Evolutionary conservation across 179 eudicot genomes (phyloP), one percentile per base, ranked within the genome.

Genomic region (Spinacia oleracea): DNA sequence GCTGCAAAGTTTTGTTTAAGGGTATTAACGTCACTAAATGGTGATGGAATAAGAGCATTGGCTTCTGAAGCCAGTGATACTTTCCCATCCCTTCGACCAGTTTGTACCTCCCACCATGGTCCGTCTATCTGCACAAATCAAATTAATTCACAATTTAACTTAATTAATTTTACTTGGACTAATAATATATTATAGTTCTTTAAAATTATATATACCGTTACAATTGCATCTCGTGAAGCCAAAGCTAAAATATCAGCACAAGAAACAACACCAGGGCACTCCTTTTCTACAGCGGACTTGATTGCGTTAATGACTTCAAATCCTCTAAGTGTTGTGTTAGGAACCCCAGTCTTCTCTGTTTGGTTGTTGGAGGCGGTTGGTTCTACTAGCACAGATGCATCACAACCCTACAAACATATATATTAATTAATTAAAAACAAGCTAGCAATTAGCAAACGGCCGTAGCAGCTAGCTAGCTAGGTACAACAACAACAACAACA

Each of bases 391-490:
- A 91, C 27, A 0, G 94, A 91, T 6, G 76, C 94, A 18, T 91
- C 94, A 48, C 94, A 91, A 14, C 94, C 94, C 92, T 90, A 64
- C 51, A 23, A 69, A 60, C 1, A 60, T n/a, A n/a, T n/a, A n/a
- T n/a, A n/a, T n/a, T n/a, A n/a, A n/a, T n/a, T n/a, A n/a, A n/a
- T n/a, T n/a, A n/a, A n/a, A n/a, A n/a, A n/a, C n/a, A n/a, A n/a
- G n/a, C n/a, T n/a, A n/a, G n/a, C n/a, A n/a, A n/a, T n/a, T n/a
- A n/a, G n/a, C n/a, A n/a, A n/a, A n/a, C n/a, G n/a, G n/a, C n/a
- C n/a, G n/a, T n/a, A n/a, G n/a, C n/a, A n/a, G n/a, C n/a, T n/a
- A n/a, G n/a, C n/a, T n/a, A n/a, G n/a, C n/a, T n/a, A n/a, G n/a
- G n/a, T n/a, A n/a, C n/a, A n/a, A n/a, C n/a, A n/a, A n/a, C n/a